phyloP scores from a whole-genome alignment of 805 yeast species.

The Lachancea waltii region DNA sequence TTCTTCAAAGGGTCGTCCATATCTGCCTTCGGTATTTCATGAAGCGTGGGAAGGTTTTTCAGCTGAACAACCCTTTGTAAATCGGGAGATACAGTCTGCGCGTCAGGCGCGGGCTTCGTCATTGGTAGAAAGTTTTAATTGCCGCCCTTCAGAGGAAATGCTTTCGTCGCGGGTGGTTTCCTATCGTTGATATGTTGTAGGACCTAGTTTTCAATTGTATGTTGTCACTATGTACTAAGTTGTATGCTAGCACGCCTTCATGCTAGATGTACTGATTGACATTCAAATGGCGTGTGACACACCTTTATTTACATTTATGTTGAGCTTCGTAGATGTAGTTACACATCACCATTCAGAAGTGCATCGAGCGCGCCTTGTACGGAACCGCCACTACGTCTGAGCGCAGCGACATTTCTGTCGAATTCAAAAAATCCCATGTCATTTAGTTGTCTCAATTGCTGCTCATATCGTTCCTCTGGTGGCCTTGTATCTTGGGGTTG shows the following conservation, averaged over 20 bases:
- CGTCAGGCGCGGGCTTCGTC: slow-evolving; percentile 4
- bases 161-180: no score
- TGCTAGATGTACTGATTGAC: no score
- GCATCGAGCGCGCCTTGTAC: slow-evolving; percentile 96
- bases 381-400: slow-evolving; percentile 93
- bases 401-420: slow-evolving; percentile 84
- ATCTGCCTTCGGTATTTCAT: slow-evolving; percentile 17
- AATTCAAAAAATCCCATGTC: slow-evolving; percentile 88
- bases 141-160: no score
- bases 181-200: no score
- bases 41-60: slow-evolving; percentile 15
- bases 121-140: no score
- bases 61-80: slow-evolving; percentile 2
- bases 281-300: no score
- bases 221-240: slow-evolving; percentile 7
- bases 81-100: not conserved
- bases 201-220: no score
- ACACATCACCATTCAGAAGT: slow-evolving; percentile 56
- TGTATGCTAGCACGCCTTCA: no score
- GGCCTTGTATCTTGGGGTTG: slow-evolving; percentile 53
- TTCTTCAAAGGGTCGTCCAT: slow-evolving; percentile 18
- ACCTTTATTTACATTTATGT: no score
- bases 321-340: no score
- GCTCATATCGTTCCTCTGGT: slow-evolving; percentile 71
- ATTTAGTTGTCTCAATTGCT: slow-evolving; percentile 66